Evolutionary conservation across 352 stramenopile genomes (phyloP).

Genomic region (Pythium sukuiense): DNA sequence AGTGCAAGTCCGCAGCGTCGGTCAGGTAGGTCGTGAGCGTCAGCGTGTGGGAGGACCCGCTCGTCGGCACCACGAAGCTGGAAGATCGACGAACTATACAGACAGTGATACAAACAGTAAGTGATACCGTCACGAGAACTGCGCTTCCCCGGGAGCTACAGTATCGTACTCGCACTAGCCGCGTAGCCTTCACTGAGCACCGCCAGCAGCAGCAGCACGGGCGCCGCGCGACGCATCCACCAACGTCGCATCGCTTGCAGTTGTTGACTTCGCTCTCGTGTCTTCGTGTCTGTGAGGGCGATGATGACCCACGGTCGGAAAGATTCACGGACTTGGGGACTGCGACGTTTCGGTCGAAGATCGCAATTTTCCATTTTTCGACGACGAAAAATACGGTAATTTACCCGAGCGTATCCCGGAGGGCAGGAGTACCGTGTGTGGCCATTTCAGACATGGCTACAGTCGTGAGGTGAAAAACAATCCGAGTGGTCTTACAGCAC

Average conservation of each 20-base stretch:
- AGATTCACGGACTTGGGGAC: background rate
- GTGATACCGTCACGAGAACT: background rate
- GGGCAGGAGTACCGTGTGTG: too few relatives aligned
- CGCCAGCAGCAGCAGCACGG: slow-evolving; percentile 12
- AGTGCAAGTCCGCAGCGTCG: slow-evolving; percentile 70
- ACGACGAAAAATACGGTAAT: background rate
- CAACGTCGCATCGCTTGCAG: background rate
- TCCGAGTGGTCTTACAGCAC: too few relatives aligned
- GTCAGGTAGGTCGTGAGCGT: slow-evolving; percentile 77
- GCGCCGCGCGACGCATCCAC: slow-evolving; percentile 1
- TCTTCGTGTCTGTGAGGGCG: background rate
- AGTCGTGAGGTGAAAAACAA: too few relatives aligned
- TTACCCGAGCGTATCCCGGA: too few relatives aligned
- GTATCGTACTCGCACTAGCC: slow-evolving; percentile 23
- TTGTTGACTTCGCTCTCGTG: background rate
- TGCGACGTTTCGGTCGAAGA: background rate
- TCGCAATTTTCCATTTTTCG: slow-evolving; percentile 4
- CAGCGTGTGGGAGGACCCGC: slow-evolving; percentile 43
- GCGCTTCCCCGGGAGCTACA: background rate
- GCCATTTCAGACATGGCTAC: too few relatives aligned
- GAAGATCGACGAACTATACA: slow-evolving; percentile 27
- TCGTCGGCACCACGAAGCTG: slow-evolving; percentile 54
- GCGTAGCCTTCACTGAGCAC: background rate
- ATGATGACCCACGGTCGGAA: background rate
- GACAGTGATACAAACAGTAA: background rate